Evolutionary conservation across 129 eudicot species (phyloP).

Genomic region (Rutidosis leptorrhynchoides): DNA sequence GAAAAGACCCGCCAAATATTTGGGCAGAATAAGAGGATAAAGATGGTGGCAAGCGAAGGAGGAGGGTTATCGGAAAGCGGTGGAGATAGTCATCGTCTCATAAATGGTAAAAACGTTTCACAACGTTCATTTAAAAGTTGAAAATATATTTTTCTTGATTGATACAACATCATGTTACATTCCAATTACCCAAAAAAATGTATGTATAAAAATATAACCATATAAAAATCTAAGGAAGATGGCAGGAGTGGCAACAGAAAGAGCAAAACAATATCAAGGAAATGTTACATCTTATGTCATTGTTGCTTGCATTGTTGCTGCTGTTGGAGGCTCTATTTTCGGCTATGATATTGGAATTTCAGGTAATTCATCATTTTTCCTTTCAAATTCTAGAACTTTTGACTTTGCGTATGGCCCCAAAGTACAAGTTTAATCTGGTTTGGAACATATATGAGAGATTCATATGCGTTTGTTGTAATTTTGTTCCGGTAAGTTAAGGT

Average conservation of each 20-base stretch:
- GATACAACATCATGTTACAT: not conserved
- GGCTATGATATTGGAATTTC: slow-evolving; percentile 92
- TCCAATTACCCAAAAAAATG: not conserved
- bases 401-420: no score
- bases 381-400: no score
- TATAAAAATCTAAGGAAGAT: slow-evolving; percentile 25
- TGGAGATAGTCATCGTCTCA: slow-evolving; percentile 8
- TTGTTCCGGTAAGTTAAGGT: not conserved
- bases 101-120: slow-evolving; percentile 9
- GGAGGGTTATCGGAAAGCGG: slow-evolving; percentile 43
- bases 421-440: no score
- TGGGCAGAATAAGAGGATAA: slow-evolving; percentile 8
- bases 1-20: slow-evolving; percentile 8
- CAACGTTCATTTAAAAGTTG: not conserved
- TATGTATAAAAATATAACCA: not conserved
- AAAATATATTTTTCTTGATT: not conserved
- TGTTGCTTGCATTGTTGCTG: slow-evolving; percentile 81
- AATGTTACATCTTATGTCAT: slow-evolving; percentile 65
- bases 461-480: not conserved
- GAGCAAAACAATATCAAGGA: slow-evolving; percentile 67
- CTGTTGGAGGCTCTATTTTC: slow-evolving; percentile 79
- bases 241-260: slow-evolving; percentile 79
- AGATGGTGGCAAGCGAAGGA: slow-evolving; percentile 32
- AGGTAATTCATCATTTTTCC: slow-evolving; percentile 36
- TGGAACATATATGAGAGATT: no score